Conservation (phyloP, 1,284 basidiomycete species). For the Tylopilus sp. region DNA sequence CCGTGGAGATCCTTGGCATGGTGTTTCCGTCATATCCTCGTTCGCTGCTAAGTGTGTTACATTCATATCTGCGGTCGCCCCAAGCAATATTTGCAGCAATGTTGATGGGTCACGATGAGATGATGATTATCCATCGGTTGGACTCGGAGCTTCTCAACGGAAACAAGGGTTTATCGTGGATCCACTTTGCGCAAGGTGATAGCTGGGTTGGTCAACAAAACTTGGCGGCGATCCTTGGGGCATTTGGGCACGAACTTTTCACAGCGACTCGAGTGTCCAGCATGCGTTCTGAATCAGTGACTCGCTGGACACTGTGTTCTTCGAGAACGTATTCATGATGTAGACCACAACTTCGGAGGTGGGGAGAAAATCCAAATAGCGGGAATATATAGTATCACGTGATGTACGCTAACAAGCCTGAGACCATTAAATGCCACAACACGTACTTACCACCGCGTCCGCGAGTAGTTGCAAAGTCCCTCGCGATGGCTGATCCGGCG, state of each 20-base stretch:
- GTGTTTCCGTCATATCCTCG: slow-evolving; percentile 43
- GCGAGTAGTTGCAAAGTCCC: neutral
- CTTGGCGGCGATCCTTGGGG: slow-evolving; percentile 35
- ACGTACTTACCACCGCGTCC: slow-evolving; percentile 9
- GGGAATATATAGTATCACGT: no score
- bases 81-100: slow-evolving; percentile 45
- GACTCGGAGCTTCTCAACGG: slow-evolving; percentile 42
- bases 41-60: slow-evolving; percentile 45
- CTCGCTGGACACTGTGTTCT: slow-evolving; percentile 15
- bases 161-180: slow-evolving; percentile 40
- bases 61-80: slow-evolving; percentile 45
- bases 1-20: slow-evolving; percentile 20
- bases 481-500: slow-evolving; percentile 23
- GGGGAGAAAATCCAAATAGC: neutral
- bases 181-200: slow-evolving; percentile 56
- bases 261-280: slow-evolving; percentile 45
- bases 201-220: slow-evolving; percentile 57
- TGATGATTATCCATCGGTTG: slow-evolving; percentile 48
- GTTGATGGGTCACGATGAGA: slow-evolving; percentile 60
- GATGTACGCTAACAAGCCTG: slow-evolving; percentile 18
- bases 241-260: slow-evolving; percentile 39
- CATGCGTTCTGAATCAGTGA: slow-evolving; percentile 66
- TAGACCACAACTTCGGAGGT: slow-evolving; percentile 47
- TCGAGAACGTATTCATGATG: neutral
- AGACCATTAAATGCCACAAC: no score